These are phyloP conservation scores for Ciborinia camelliae DNA, from an alignment of 2,329 filamentous ascomycete genomes.

Conservation along the genomic window DNA sequence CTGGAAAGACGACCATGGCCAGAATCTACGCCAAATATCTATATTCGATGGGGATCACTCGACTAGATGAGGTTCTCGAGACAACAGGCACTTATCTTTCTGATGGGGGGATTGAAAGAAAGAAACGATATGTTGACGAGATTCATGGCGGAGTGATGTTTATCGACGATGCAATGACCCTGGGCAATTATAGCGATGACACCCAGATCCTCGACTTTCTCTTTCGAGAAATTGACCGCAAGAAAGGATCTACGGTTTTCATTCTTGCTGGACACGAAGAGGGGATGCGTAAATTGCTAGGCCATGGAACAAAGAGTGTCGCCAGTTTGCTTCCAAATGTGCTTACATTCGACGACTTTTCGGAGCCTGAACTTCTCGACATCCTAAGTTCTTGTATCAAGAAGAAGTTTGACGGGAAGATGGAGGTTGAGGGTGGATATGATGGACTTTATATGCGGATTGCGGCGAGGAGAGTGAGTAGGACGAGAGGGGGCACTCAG, in stretches of 20 bases:
- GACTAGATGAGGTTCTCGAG: conserved; percentile 58
- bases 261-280: conserved; percentile 69
- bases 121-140: conserved; percentile 52
- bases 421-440: conserved; percentile 58
- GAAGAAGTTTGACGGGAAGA: conserved; percentile 49
- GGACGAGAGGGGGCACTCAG: conserved; percentile 57
- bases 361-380: conserved; percentile 56
- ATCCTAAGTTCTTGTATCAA: conserved; percentile 56
- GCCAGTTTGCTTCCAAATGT: conserved; percentile 63
- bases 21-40: conserved; percentile 65
- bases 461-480: conserved; percentile 57
- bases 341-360: conserved; percentile 66
- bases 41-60: conserved; percentile 55
- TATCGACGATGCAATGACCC: conserved; percentile 57
- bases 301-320: conserved; percentile 57
- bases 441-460: conserved; percentile 62
- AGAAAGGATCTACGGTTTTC: conserved; percentile 64
- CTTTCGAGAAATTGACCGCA: conserved; percentile 67
- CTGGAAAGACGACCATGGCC: conserved; percentile 67
- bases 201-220: conserved; percentile 62
- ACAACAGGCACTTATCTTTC: conserved; percentile 64
- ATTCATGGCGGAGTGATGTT: conserved; percentile 70
- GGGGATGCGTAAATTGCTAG: conserved; percentile 71
- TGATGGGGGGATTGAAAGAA: conserved; percentile 55
- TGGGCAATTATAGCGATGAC: conserved; percentile 12